phyloP scores from a whole-genome alignment of 495 filamentous ascomycete genomes.

The Tuber melanosporum region DNA sequence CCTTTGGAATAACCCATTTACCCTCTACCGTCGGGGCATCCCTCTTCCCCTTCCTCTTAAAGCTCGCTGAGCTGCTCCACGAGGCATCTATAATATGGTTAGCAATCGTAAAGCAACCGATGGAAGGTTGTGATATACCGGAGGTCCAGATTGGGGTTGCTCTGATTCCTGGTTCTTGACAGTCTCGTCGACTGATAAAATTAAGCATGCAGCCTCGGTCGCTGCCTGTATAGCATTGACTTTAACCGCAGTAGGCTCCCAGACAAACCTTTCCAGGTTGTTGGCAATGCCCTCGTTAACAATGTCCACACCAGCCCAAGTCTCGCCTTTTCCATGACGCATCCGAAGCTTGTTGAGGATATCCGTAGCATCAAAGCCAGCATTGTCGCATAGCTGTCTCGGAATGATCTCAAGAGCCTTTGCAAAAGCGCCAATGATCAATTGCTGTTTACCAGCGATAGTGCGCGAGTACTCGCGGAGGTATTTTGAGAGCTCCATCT shows the following conservation, averaged over 20 bases:
- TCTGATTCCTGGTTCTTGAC: slow-evolving; percentile 92
- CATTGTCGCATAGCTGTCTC: slow-evolving; percentile 94
- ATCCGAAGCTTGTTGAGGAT: slow-evolving; percentile 91
- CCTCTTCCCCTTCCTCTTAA: slow-evolving; percentile 77
- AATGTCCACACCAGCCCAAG: slow-evolving; percentile 96
- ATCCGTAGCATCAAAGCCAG: slow-evolving; percentile 95
- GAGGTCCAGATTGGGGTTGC: slow-evolving; percentile 63
- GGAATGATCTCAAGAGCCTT: slow-evolving; percentile 96
- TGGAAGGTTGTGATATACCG: slow-evolving; percentile 17
- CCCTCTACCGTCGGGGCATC: slow-evolving; percentile 70
- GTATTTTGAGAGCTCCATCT: slow-evolving; percentile 95
- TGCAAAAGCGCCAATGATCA: slow-evolving; percentile 94
- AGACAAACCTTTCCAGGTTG: slow-evolving; percentile 90
- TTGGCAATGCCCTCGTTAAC: slow-evolving; percentile 81
- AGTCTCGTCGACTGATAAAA: slow-evolving; percentile 93
- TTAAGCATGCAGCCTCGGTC: slow-evolving; percentile 88
- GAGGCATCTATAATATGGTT: slow-evolving; percentile 57
- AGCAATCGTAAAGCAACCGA: slow-evolving; percentile 8
- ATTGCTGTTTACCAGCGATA: slow-evolving; percentile 89
- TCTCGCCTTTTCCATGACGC: slow-evolving; percentile 82
- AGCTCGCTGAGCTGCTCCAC: slow-evolving; percentile 86
- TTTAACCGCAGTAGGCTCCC: slow-evolving; percentile 95
- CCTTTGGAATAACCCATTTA: slow-evolving; percentile 8
- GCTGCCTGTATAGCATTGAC: slow-evolving; percentile 95
- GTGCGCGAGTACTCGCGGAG: slow-evolving; percentile 85